Conservation (phyloP, 306 rosid genomes). For the Biancaea sappan region DNA sequence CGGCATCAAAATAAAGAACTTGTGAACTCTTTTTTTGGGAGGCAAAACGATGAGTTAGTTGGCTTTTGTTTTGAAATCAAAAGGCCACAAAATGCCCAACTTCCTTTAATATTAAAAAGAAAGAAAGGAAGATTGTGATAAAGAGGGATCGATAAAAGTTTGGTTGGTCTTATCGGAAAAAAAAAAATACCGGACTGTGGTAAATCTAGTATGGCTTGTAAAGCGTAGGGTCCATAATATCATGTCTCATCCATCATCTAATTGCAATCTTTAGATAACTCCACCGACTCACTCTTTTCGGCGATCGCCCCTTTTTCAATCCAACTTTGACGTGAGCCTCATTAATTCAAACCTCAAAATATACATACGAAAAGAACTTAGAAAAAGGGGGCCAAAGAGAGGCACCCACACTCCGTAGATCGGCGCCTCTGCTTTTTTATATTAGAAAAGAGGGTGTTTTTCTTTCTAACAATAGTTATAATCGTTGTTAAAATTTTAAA, state of each 20-base stretch:
- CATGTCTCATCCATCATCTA: slow-evolving; percentile 9
- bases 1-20: too few relatives aligned
- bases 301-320: slow-evolving; percentile 14
- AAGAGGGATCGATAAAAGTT: not conserved
- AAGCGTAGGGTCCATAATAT: slow-evolving; percentile 23
- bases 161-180: not conserved
- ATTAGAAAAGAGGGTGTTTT: too few relatives aligned
- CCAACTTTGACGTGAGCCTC: not conserved
- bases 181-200: not conserved
- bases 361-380: not conserved
- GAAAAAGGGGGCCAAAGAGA: not conserved
- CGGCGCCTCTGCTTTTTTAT: too few relatives aligned
- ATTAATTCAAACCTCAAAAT: slow-evolving; percentile 26
- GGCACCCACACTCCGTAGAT: too few relatives aligned
- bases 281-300: not conserved
- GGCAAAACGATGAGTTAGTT: too few relatives aligned
- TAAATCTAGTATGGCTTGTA: not conserved
- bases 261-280: slow-evolving; percentile 14
- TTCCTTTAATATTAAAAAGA: not conserved
- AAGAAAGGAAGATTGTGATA: not conserved
- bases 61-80: not conserved
- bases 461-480: too few relatives aligned
- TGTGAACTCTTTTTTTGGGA: too few relatives aligned
- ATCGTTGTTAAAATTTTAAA: too few relatives aligned
- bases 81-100: not conserved